A percentile compares a stretch with the other conserved stretches of the same genome.
These are phyloP conservation scores for Aspergillus taichungensis DNA, from an alignment of 495 filamentous ascomycete species.

Conservation along the genomic window DNA sequence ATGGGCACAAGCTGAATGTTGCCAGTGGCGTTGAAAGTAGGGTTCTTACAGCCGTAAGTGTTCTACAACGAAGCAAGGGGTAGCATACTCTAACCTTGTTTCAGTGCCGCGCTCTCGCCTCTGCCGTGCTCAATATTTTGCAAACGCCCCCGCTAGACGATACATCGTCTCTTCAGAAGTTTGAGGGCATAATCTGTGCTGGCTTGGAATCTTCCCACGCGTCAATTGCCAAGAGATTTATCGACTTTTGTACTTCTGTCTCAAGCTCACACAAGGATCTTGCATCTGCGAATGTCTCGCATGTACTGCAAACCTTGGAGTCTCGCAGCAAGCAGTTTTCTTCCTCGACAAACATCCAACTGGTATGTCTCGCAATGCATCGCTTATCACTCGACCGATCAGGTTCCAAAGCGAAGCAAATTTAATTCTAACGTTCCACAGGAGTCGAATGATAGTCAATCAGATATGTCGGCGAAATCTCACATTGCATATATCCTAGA, in stretches of 20 bases:
- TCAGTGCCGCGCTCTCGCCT: conserved; percentile 29
- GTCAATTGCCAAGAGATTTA: conserved; percentile 40
- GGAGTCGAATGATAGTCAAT: background rate
- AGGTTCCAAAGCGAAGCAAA: background rate
- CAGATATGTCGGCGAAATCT: conserved; percentile 9
- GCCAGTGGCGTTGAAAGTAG: conserved; percentile 25
- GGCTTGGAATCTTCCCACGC: conserved; percentile 49
- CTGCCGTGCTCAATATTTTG: conserved; percentile 27
- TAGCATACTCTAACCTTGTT: conserved; percentile 12
- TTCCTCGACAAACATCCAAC: too few species aligned
- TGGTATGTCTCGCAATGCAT: too few species aligned
- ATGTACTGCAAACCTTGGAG: conserved; percentile 38
- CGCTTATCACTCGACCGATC: too few species aligned
- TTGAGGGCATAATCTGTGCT: conserved; percentile 46
- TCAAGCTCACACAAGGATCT: conserved; percentile 41
- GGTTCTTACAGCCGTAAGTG: conserved; percentile 32
- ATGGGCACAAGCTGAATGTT: conserved; percentile 17
- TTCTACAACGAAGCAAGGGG: background rate
- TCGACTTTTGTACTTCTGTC: conserved; percentile 51
- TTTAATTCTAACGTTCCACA: conserved; percentile 5
- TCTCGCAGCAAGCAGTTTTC: conserved; percentile 29
- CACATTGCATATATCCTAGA: conserved; percentile 11
- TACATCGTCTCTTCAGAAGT: conserved; percentile 28
- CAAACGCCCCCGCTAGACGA: conserved; percentile 29
- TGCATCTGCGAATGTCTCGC: conserved; percentile 36